Conservation (phyloP, 129 eudicot genomes). For the Artemisia argyi region DNA sequence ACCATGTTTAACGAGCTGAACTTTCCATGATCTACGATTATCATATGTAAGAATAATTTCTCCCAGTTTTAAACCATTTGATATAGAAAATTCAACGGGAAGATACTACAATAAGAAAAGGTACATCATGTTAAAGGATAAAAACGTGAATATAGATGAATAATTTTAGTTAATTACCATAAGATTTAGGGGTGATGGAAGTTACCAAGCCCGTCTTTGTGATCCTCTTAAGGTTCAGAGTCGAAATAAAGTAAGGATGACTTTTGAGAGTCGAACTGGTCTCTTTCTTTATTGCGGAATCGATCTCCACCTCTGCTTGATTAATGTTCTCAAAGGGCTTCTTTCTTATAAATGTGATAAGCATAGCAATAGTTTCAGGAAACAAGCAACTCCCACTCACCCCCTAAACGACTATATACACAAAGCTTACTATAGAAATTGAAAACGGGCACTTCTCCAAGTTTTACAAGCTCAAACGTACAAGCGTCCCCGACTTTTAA, state of each 20-base stretch:
- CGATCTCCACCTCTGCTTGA: background rate
- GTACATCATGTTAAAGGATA: too few species aligned
- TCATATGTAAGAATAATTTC: constrained; percentile 12
- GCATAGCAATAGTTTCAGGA: background rate
- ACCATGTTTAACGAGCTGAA: background rate
- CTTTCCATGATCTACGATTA: constrained; percentile 5
- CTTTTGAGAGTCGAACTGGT: background rate
- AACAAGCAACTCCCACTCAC: background rate
- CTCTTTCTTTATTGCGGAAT: background rate
- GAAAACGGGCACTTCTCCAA: background rate
- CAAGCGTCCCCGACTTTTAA: background rate
- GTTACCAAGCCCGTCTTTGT: constrained; percentile 1
- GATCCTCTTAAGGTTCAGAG: background rate
- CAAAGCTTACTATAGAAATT: background rate
- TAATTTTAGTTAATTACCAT: background rate
- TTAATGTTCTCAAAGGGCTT: background rate
- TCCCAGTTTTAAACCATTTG: background rate
- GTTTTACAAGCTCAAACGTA: background rate
- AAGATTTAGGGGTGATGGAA: background rate
- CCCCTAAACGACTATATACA: background rate
- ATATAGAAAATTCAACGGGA: constrained; percentile 5
- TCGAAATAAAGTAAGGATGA: background rate
- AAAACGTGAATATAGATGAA: background rate
- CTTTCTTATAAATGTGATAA: background rate
- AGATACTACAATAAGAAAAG: constrained; percentile 10